phyloP scores from a whole-genome alignment of 371 early-diverging fungal genomes.

The Syncephalastrum monosporum region DNA sequence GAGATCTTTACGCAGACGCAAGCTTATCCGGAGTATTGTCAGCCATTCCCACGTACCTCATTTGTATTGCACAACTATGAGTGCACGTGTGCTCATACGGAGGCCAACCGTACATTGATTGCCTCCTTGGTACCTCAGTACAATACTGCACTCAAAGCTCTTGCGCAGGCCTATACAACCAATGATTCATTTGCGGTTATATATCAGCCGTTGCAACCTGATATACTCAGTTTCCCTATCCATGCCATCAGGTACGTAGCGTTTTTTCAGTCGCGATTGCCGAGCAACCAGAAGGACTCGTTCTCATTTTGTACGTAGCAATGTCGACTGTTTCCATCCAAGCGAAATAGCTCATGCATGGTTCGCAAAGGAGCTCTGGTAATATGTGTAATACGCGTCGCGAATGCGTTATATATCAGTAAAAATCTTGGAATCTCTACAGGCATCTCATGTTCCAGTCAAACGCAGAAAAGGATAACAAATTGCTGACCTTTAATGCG shows the following conservation, averaged over 20 bases:
- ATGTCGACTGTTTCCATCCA: conserved; percentile 19
- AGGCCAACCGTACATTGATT: conserved; percentile 37
- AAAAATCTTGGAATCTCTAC: too few relatives aligned
- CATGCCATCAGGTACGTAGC: conserved; percentile 39
- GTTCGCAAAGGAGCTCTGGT: conserved; percentile 11
- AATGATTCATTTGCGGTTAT: conserved; percentile 38
- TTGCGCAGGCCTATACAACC: conserved; percentile 15
- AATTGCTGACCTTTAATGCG: too few relatives aligned
- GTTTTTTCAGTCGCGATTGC: too few relatives aligned
- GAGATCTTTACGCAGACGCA: conserved; percentile 26
- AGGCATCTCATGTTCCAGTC: too few relatives aligned
- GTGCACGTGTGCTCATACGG: conserved; percentile 44
- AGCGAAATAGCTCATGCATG: conserved; percentile 9
- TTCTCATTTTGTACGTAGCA: neutral
- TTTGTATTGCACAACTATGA: conserved; percentile 45
- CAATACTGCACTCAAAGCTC: conserved; percentile 28
- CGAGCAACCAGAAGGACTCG: neutral
- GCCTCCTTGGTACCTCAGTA: conserved; percentile 26
- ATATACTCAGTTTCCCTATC: conserved; percentile 42
- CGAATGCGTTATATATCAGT: too few relatives aligned
- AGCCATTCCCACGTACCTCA: conserved; percentile 27
- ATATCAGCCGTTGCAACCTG: conserved; percentile 36
- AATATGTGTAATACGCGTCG: too few relatives aligned
- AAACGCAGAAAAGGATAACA: too few relatives aligned
- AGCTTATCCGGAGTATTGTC: conserved; percentile 35